These are phyloP conservation scores for Candida stauntonica DNA, from an alignment of 805 yeast genomes.

Conservation along the genomic window DNA sequence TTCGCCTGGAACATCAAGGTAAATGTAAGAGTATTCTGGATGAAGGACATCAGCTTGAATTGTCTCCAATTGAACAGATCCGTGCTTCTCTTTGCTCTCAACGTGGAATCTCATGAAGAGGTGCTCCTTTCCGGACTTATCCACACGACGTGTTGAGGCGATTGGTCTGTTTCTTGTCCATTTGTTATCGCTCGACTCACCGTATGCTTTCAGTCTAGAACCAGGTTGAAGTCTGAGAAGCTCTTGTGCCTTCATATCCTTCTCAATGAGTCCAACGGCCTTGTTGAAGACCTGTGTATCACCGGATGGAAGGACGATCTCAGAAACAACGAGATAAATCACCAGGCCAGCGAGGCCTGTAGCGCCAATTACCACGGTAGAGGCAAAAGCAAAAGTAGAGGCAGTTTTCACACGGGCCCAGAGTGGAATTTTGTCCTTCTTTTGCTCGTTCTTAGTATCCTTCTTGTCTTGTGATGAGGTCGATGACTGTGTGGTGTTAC, in stretches of 20 bases:
- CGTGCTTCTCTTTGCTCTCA: constrained; percentile 61
- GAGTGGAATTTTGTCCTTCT: constrained; percentile 33
- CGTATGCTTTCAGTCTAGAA: constrained; percentile 74
- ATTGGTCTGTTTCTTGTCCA: constrained; percentile 91
- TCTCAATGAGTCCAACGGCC: constrained; percentile 73
- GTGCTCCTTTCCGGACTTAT: constrained; percentile 75
- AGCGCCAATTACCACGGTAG: constrained; percentile 63
- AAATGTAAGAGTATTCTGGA: constrained; percentile 68
- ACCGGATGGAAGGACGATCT: constrained; percentile 82
- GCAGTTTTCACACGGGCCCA: constrained; percentile 49
- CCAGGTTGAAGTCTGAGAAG: constrained; percentile 45
- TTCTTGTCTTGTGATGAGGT: not conserved
- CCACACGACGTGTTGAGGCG: constrained; percentile 59
- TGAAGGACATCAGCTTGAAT: constrained; percentile 57
- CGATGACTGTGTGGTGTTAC: constrained; percentile 1
- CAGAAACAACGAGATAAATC: constrained; percentile 71
- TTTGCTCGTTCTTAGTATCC: constrained; percentile 2
- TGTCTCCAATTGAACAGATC: constrained; percentile 77
- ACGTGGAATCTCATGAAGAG: constrained; percentile 83
- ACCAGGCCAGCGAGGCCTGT: constrained; percentile 63
- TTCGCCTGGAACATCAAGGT: constrained; percentile 70
- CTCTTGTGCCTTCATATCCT: constrained; percentile 55
- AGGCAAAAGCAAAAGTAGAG: constrained; percentile 57
- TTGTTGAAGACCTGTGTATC: constrained; percentile 88
- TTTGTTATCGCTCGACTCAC: constrained; percentile 63